Evolutionary conservation across 148 eudicot species (phyloP).

Genomic region (Arctostaphylos glauca): DNA sequence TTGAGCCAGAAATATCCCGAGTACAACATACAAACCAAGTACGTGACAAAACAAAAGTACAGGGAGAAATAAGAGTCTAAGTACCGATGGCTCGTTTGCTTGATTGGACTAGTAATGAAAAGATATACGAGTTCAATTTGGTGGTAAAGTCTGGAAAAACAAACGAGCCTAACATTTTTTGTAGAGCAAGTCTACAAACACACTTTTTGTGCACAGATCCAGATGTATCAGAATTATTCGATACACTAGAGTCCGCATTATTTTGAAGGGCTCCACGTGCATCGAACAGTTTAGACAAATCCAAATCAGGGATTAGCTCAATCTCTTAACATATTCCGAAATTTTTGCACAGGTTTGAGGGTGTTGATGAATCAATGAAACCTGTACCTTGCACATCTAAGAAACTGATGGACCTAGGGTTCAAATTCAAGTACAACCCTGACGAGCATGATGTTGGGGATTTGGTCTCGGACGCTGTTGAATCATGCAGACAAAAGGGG

Average conservation of each 20-base stretch:
- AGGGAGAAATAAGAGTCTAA: background rate
- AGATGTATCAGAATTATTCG: no score
- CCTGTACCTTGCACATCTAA: slow-evolving; percentile 19
- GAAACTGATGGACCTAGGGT: slow-evolving; percentile 25
- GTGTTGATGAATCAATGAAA: slow-evolving; percentile 16
- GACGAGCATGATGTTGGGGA: slow-evolving; percentile 10
- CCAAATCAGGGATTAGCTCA: background rate
- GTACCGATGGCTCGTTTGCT: no score
- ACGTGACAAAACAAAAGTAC: background rate
- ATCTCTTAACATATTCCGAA: background rate
- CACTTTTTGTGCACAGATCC: no score
- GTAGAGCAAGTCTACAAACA: no score
- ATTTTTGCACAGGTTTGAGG: slow-evolving; percentile 11
- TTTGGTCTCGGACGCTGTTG: slow-evolving; percentile 15
- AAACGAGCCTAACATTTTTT: background rate
- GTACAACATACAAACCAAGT: slow-evolving; percentile 22
- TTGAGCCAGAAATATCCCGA: slow-evolving; percentile 24
- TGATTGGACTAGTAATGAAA: no score
- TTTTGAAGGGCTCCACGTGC: no score
- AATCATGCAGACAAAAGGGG: slow-evolving; percentile 22
- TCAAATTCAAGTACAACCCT: slow-evolving; percentile 18
- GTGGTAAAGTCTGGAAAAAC: background rate
- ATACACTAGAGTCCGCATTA: no score
- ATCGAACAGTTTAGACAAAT: no score
- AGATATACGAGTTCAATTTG: no score